Evolutionary conservation across 2,329 filamentous ascomycete species (phyloP), one percentile per base, ranked within the genome.

Genomic region (Colletotrichum sojae): DNA sequence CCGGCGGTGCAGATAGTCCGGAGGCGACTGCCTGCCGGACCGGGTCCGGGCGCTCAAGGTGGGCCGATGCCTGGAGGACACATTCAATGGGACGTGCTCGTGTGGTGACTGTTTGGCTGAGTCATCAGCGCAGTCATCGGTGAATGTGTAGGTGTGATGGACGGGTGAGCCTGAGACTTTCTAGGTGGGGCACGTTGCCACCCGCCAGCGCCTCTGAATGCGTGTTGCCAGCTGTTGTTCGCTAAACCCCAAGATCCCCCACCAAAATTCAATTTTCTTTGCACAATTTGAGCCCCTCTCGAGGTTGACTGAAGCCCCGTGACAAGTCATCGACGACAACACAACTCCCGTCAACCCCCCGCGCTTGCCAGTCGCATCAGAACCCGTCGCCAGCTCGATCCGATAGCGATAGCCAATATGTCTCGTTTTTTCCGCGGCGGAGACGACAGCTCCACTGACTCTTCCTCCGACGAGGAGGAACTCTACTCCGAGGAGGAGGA

Each of bases 401-500:
- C 62, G 62, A 70, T 53, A 68, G 57, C 67, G 63, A 67, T 70
- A 59, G 63, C 22, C 85, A 92, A 79, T 72, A 96, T 95, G 93
- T 98, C 96, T 89, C 93, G 94, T 86, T 99, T 98, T 85, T 98
- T 98, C 89, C 93, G 94, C 83, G 93, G 93, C 82, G 93, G 92
- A 78, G 86, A 89, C 86, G 95, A 97, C 84, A 98, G 95, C 90
- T 97, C 95, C 79, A 94, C 90, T 87, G 95, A 98, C 84, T 95
- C 90, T 86, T 94, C 94, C 88, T 97, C 94, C 78, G 95, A 98
- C 76, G 95, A 98, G 87, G 95, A 98, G 86, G 92, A 95, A 84
- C 91, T 97, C 84, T 97, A 97, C 90, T 90, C 88, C 75, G 91
- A 92, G 76, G 91, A 91, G 82, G 92, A 93, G 80, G 88, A 91